Evolutionary conservation across 2,329 filamentous ascomycete species (phyloP).

Genomic region (Juglanconis oblonga): DNA sequence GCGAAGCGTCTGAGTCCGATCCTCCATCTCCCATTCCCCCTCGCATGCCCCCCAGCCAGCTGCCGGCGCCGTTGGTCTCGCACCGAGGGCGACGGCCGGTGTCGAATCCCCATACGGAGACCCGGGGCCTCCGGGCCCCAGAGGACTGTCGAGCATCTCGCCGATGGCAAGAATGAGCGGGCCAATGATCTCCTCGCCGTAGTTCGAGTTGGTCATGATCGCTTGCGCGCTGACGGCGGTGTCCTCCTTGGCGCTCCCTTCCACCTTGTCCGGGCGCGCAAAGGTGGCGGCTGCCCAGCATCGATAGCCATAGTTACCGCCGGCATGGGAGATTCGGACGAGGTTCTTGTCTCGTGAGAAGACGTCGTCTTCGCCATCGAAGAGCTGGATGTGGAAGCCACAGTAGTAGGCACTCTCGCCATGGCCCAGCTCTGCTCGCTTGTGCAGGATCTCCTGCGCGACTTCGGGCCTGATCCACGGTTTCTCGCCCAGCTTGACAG

Average conservation of each 20-base stretch:
- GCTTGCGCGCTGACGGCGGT: conserved; percentile 5
- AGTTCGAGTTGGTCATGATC: conserved; percentile 12
- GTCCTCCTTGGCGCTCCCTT: neutral
- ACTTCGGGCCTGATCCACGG: conserved; percentile 11
- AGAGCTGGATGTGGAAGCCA: conserved; percentile 7
- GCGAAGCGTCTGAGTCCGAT: conserved; percentile 7
- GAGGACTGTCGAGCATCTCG: conserved; percentile 6
- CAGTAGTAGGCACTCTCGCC: conserved; percentile 4
- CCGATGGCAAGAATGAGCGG: conserved; percentile 4
- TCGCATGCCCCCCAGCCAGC: conserved; percentile 10
- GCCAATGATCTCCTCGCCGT: conserved; percentile 5
- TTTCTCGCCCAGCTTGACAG: neutral
- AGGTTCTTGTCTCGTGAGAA: neutral
- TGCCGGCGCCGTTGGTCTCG: neutral
- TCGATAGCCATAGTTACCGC: conserved; percentile 12
- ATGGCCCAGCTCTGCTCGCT: neutral
- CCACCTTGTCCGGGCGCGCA: neutral
- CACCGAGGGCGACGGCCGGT: neutral
- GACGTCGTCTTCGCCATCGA: conserved; percentile 1
- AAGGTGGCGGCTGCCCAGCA: conserved; percentile 11
- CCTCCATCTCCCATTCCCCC: conserved; percentile 8
- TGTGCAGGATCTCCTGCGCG: conserved; percentile 4
- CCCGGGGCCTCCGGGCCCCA: neutral
- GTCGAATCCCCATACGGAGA: neutral
- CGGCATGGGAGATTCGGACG: conserved; percentile 13